Base-by-base conservation (phyloP, 2,329 filamentous ascomycete genomes). In the Exutisphaerella laricina region DNA sequence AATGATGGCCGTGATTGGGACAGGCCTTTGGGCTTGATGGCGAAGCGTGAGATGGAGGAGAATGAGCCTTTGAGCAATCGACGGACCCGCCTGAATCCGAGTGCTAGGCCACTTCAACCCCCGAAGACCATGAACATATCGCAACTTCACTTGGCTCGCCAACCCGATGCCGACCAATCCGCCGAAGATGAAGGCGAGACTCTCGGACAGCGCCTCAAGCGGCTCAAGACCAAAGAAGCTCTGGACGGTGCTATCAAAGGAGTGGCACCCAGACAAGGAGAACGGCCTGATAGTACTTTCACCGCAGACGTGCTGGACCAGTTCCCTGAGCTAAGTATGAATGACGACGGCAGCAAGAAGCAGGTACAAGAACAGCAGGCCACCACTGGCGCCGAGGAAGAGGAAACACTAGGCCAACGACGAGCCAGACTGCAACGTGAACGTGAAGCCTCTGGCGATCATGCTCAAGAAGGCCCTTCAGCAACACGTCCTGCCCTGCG, bases 11-110 rank as follows among this genome's bases (percentile, higher is more conserved):
- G 51, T 40, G 68, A 66, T 58, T 81, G 50, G 74, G 80, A 65
- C 67, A 80, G 70, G 8, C 85, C 85, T 0, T 63, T 88, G 4
- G 86, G 86, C 4, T 65, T 92, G 43, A 82, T 92, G 71, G 85
- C 94, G 60, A 80, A 79, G 56, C 80, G 87, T 34, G 84, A 94
- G 46, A 69, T 92, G 52, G 92, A 98, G 62, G 92, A 98, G 58
- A 92, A 88, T 42, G 92, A 97, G 62, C 89, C 92, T 0, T 71
- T 96, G 14, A 88, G 84, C 56, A 75, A 75, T 28, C 82, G 89
- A 2, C 80, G 86, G 35, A 84, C 83, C 29, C 77, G 89, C 43
- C 72, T 96, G 5, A 54, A 54, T 33, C 51, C 51, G 9, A 35
- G 33, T 29, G 38, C 39, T 8, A 38, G 38, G 16, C 45, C 45